Evolutionary conservation across 768 basidiomycete genomes (phyloP), one percentile per base, ranked within the genome.

Genomic region (Podaxis sp.): DNA sequence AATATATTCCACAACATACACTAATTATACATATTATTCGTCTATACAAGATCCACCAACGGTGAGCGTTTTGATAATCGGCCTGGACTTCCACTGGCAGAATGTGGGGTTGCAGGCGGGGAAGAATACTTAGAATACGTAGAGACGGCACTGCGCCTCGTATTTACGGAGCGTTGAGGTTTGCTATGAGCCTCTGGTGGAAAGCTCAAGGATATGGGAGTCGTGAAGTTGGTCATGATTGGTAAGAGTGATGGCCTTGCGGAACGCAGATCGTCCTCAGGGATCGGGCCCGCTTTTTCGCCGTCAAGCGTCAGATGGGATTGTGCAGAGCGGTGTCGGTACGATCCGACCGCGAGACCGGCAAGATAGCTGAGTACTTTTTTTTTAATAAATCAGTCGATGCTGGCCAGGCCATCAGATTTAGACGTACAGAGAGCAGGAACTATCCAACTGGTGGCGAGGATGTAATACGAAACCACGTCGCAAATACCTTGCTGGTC

Each of bases 341-440:
- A 75, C 47, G 78, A 70, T 62, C 77, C 69, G 17, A 73, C 19
- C 12, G 72, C 74, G 55, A 85, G 78, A 51, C 78, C 77, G n/a
- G 59, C 62, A 6, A 75, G 69, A 59, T 85, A 85, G 19, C 74
- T 24, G n/a, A 78, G 29, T 46, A 84, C 84, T 85, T 49, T 40
- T 40, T 22, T 25, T 40, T n/a, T n/a, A n/a, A 6, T 25, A 36
- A 25, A 47, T 71, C 61, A 51, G 57, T 52, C 11, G 55, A 11
- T 9, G 19, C 25, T 27, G 19, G 27, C 22, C 25, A 2, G 19
- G 11, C 33, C 7, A 11, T n/a, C 29, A n/a, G 36, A 25, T 19
- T 12, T 53, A 36, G 24, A 66, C 65, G 27, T 59, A 74, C 73
- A 62, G 19, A 73, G 66, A 11, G 63, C 53, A 4, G 74, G 72